Conservation (phyloP, 345 rosid genomes). For the Citrus sp. region DNA sequence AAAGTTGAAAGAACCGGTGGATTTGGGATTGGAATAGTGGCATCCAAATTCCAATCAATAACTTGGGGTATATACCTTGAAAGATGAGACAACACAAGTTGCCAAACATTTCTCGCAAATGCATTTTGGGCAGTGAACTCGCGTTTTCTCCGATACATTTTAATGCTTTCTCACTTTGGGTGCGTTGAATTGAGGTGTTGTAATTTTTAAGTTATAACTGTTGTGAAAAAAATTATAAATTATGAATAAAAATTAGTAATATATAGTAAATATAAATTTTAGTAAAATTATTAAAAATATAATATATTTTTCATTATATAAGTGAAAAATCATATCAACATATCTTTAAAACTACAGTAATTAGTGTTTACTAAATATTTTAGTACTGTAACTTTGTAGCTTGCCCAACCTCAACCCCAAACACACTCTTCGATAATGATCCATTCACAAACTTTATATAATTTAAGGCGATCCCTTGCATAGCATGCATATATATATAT, state of each 20-base stretch:
- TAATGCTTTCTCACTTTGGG: background rate
- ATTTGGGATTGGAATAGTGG: background rate
- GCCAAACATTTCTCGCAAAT: background rate
- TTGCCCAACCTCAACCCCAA: too few species aligned
- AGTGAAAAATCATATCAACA: too few species aligned
- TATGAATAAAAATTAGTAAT: too few species aligned
- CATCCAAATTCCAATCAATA: background rate
- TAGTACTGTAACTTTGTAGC: too few species aligned
- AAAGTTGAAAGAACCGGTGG: background rate
- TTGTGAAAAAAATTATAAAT: too few species aligned
- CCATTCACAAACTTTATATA: background rate
- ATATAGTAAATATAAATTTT: too few species aligned
- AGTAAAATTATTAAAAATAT: too few species aligned
- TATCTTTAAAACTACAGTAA: rapidly evolving
- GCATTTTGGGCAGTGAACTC: background rate
- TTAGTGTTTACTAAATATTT: rapidly evolving
- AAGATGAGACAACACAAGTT: background rate
- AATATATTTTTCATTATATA: too few species aligned
- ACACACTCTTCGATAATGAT: too few species aligned
- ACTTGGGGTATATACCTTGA: background rate
- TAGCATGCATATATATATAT: too few species aligned
- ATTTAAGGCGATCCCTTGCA: too few species aligned
- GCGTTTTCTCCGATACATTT: background rate
- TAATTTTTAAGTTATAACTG: rapidly evolving
- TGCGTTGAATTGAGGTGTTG: too few species aligned